Evolutionary conservation across 129 eudicot species (phyloP).

Genomic region (Tagetes erecta): DNA sequence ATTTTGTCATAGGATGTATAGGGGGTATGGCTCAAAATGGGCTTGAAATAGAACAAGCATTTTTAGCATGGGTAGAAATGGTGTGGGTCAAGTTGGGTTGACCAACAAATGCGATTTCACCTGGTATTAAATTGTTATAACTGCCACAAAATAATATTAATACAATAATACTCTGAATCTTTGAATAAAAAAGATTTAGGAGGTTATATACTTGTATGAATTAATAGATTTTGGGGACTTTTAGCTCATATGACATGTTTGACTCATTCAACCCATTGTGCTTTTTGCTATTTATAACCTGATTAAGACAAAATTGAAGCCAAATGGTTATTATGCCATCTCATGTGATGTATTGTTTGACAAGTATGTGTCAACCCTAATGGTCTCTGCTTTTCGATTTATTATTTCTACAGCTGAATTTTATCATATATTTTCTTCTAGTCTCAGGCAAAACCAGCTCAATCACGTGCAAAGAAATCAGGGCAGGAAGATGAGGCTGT

Average conservation of each 20-base stretch:
- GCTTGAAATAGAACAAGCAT: not conserved
- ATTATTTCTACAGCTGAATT: not conserved
- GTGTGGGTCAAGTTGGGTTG: not conserved
- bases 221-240: not conserved
- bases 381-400: not conserved
- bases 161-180: not conserved
- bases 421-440: conserved; percentile 7
- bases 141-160: not conserved
- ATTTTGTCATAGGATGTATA: not conserved
- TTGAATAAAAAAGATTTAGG: not conserved
- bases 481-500: conserved; percentile 65
- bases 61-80: not conserved
- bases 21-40: not conserved
- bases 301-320: not conserved
- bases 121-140: not conserved
- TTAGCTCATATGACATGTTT: not conserved
- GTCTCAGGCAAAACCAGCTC: conserved; percentile 60
- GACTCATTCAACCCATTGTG: not conserved
- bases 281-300: not conserved
- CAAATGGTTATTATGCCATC: not conserved
- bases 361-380: not conserved
- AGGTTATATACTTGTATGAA: not conserved
- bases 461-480: conserved; percentile 60
- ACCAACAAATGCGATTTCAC: not conserved
- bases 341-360: not conserved